Evolutionary conservation across 345 rosid genomes (phyloP), one percentile per base, ranked within the genome.

Genomic region (Ceriops decandra): DNA sequence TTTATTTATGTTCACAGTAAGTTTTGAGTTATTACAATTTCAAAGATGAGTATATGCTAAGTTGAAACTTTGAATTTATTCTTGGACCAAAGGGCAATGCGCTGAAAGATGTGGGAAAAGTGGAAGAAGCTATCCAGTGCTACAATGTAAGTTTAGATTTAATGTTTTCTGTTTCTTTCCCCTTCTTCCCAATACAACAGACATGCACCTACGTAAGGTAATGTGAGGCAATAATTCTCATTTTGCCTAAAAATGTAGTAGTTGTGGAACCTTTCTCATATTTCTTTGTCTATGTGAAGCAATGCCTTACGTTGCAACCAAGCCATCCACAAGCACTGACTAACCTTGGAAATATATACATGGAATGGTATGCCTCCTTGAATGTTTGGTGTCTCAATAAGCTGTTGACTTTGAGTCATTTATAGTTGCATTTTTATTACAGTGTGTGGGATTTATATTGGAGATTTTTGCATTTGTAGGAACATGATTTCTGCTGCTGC

Each of bases 291-390:
- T 77, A 57, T 57, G 49, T 88, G 85, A 71, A 95, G 99, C 93
- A 95, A 88, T 95, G 98, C 71, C 97, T 95, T 74, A 28, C 86
- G 22, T 79, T 92, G 68, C 98, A 95, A 74, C 91, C 98, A 10
- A 88, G 76, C 69, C 99, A 95, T 69, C 99, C 98, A 30, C 98
- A 92, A 80, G 97, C 99, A 20, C 90, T 95, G 64, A 91, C 98
- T 66, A 95, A 95, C 73, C 92, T 95, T 68, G 99, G 99, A 69
- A 92, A 95, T 72, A 85, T 95, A 74, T 95, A 95, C 72, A 92
- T 92, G 98, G 99, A 95, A 79, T 90, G 99, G 99, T 92, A 84
- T 33, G 67, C 64, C 67, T 58, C 64, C 62, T 26, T 56, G 68
- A 26, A 28, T 60, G 58, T 67, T 69, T 24, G 26, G 52, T 62